Evolutionary conservation across 2,329 filamentous ascomycete genomes (phyloP), one percentile per base, ranked within the genome.

Genomic region (Botryosphaeria agaves): DNA sequence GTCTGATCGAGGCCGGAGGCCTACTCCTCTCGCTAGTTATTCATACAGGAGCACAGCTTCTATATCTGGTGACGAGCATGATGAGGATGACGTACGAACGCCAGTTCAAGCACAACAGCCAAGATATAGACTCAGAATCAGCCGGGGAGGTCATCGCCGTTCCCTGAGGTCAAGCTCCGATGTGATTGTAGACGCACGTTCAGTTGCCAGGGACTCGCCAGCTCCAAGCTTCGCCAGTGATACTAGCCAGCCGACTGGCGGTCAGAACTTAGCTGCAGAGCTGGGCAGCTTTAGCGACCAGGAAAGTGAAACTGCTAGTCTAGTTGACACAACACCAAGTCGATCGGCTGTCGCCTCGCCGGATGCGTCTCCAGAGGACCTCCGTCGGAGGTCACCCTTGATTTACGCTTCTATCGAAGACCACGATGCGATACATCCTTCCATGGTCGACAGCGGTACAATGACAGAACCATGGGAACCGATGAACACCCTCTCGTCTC

Each of bases 1-100:
- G 16, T 26, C 26, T 6, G 26, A 15, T 28, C 19, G 19, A 34
- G 30, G 20, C 32, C 36, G 29, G 15, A 26, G 37, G 18, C 37
- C 32, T 11, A 11, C 21, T 23, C 21, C 21, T 9, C 21, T 29
- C 41, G 18, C 39, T 41, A 67, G 76, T 14, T 60, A 65, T 35
- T 87, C 83, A 0, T 81, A 79, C 54, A 66, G 82, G 44, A 94
- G 84, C 55, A 92, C 84, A 7, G 84, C 84, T 3, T 94, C 85
- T 2, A 87, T 79, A 1, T 91, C 83, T 17, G 76, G 67, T 3
- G 83, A 69, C 36, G 83, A 92, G 30, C 73, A 76, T 33, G 68
- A 72, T 32, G 71, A 72, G 34, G 63, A 70, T 11, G 53, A 37
- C 36, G 48, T 70, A 16, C 71, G 63, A 46, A 89, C 76, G 9